phyloP scores from a whole-genome alignment of 192 early-diverging fungal genomes.

The Anaeromyces robustus region DNA sequence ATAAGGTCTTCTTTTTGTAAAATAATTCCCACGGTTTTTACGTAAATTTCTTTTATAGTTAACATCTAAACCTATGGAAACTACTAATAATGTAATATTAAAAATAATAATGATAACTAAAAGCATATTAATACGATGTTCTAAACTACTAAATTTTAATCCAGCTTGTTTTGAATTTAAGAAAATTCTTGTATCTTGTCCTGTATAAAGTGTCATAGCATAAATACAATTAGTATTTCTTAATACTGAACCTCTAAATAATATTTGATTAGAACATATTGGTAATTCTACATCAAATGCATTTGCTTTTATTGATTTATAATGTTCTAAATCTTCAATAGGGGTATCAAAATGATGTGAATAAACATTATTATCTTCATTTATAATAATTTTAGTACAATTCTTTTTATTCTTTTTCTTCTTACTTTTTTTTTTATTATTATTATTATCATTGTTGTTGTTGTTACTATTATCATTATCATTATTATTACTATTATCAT shows the following conservation, averaged over 20 bases:
- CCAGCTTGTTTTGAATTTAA: neutral
- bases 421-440: no score
- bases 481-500: neutral
- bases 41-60: neutral
- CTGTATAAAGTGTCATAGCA: neutral
- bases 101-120: neutral
- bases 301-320: neutral
- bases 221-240: neutral
- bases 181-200: neutral
- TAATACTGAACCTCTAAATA: neutral
- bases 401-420: no score
- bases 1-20: neutral
- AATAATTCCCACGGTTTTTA: neutral
- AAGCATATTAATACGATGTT: neutral
- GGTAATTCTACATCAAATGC: neutral
- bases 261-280: neutral
- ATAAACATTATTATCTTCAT: neutral
- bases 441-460: no score
- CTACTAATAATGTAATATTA: neutral
- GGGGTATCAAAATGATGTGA: neutral
- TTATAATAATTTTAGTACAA: neutral
- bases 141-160: neutral
- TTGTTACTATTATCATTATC: neutral
- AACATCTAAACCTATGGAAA: neutral
- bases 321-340: neutral